Conservation (phyloP, 2,329 filamentous ascomycete species). For the Neofusicoccum kwambonambiense region DNA sequence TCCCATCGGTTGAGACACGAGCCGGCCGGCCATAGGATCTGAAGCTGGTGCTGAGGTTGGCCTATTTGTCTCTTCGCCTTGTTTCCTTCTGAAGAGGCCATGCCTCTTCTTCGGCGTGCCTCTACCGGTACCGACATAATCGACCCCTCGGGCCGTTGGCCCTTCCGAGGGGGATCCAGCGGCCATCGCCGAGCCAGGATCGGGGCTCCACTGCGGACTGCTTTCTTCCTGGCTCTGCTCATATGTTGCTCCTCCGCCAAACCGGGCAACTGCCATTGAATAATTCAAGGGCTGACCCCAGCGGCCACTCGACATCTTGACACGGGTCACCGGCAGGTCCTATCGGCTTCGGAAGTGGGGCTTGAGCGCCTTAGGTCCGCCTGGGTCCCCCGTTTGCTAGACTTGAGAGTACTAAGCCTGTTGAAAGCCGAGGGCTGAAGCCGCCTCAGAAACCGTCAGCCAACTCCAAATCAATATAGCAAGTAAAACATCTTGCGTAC, state of each 20-base stretch:
- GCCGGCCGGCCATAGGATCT: not conserved
- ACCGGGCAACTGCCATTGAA: not conserved
- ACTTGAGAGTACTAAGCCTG: not conserved
- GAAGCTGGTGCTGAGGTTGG: not conserved
- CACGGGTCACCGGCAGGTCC: not conserved
- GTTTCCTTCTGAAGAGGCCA: not conserved
- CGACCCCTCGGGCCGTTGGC: too few relatives aligned
- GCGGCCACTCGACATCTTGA: not conserved
- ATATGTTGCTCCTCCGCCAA: not conserved
- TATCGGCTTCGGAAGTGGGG: not conserved
- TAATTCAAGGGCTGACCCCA: not conserved
- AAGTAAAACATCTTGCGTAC: not conserved
- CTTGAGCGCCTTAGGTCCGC: not conserved
- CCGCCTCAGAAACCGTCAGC: not conserved
- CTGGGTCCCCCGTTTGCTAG: not conserved
- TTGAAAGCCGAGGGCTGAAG: not conserved
- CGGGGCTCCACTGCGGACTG: not conserved
- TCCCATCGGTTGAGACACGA: not conserved
- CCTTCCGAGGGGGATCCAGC: too few relatives aligned
- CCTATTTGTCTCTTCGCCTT: not conserved
- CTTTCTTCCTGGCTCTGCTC: not conserved
- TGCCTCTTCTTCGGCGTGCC: not conserved
- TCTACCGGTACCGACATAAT: too few relatives aligned
- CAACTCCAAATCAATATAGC: not conserved
- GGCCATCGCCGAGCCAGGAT: too few relatives aligned